Conservation (phyloP, 139 green algal species). For the Choricystis sp. region DNA sequence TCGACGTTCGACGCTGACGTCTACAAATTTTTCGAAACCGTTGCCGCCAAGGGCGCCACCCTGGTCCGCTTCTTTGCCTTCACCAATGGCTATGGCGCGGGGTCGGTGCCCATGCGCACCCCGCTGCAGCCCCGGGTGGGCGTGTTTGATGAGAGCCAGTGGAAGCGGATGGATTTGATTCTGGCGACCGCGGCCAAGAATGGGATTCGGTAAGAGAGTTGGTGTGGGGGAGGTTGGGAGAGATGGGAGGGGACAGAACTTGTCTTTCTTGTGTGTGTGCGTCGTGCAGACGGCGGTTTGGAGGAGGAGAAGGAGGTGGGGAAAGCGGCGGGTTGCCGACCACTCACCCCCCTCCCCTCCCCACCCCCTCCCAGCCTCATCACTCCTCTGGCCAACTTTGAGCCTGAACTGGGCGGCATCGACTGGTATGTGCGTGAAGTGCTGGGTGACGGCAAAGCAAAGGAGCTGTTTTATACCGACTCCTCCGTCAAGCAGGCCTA, state of each 20-base stretch:
- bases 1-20: not conserved
- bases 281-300: too few species aligned
- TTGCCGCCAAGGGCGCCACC: constrained; percentile 2
- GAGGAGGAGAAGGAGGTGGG: too few species aligned
- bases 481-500: constrained; percentile 4
- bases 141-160: constrained; percentile 23
- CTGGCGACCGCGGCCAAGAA: constrained; percentile 20
- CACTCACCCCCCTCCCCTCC: too few species aligned
- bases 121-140: constrained; percentile 3
- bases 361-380: too few species aligned
- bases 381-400: constrained; percentile 28
- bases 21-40: not conserved
- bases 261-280: too few species aligned
- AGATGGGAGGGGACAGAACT: too few species aligned
- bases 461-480: constrained; percentile 22
- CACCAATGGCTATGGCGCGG: not conserved
- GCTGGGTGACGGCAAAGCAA: constrained; percentile 1
- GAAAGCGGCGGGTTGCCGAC: too few species aligned
- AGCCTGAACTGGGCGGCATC: constrained; percentile 15
- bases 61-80: constrained; percentile 10
- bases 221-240: too few species aligned
- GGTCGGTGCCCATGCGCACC: not conserved
- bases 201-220: too few species aligned
- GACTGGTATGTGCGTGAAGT: constrained; percentile 13
- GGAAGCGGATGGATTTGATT: constrained; percentile 24